A percentile compares a stretch with the other conserved stretches of the same genome.
These are phyloP conservation scores for Yamadazyma scolyti DNA, from an alignment of 805 yeast species.

Conservation along the genomic window DNA sequence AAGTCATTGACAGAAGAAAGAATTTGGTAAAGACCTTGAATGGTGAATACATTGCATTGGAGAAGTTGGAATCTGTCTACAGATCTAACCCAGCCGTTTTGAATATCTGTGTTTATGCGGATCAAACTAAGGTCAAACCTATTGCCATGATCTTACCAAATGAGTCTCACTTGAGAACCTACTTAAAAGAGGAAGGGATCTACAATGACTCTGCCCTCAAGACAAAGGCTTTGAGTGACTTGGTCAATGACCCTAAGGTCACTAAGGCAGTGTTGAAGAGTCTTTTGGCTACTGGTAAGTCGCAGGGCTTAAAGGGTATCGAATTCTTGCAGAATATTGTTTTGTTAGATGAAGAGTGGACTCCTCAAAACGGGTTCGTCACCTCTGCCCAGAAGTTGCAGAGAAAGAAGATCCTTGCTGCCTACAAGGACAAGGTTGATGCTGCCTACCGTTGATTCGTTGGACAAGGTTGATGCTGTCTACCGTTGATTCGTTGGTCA, in stretches of 20 bases:
- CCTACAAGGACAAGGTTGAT: conserved; percentile 66
- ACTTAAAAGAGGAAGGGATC: conserved; percentile 48
- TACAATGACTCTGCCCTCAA: conserved; percentile 46
- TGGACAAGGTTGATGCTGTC: too few species aligned
- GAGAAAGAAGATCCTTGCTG: conserved; percentile 79
- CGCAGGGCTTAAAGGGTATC: conserved; percentile 79
- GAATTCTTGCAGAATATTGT: conserved; percentile 80
- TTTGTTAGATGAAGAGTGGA: conserved; percentile 89
- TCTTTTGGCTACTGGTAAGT: conserved; percentile 69
- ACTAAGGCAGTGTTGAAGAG: conserved; percentile 50
- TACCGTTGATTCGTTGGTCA: too few species aligned
- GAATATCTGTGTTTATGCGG: conserved; percentile 93
- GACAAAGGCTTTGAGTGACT: conserved; percentile 43
- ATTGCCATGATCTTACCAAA: conserved; percentile 86
- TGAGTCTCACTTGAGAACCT: conserved; percentile 56
- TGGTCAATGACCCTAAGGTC: conserved; percentile 57
- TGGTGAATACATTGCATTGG: conserved; percentile 97
- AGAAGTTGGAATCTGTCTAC: conserved; percentile 87
- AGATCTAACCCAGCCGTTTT: conserved; percentile 73
- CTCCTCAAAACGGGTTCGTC: conserved; percentile 91
- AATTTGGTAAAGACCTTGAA: conserved; percentile 92
- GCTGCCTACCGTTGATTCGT: too few species aligned
- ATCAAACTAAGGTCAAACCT: conserved; percentile 82
- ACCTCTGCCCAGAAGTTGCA: conserved; percentile 96
- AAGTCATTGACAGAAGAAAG: conserved; percentile 90